These are phyloP conservation scores for Fusarium sarcochroum DNA, from an alignment of 2,329 filamentous ascomycete genomes.

Conservation along the genomic window DNA sequence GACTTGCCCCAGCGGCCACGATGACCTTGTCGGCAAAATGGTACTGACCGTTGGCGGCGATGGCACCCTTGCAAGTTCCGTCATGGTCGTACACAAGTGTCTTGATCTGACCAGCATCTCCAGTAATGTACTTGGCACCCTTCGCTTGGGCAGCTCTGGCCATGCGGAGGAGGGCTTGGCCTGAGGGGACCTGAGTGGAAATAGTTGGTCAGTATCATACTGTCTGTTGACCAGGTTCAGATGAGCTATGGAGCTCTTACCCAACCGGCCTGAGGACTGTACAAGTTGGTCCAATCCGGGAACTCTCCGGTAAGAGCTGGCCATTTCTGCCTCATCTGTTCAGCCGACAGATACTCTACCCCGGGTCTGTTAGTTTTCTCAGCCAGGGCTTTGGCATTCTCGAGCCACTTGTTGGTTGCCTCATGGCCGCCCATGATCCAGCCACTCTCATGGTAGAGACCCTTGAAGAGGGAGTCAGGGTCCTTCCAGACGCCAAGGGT, in stretches of 20 bases:
- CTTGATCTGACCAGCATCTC: constrained; percentile 43
- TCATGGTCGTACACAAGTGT: constrained; percentile 45
- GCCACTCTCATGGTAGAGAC: constrained; percentile 51
- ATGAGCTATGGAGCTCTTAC: constrained; percentile 29
- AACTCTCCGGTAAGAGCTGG: constrained; percentile 48
- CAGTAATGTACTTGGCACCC: constrained; percentile 51
- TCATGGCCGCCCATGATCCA: constrained; percentile 50
- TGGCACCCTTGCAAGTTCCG: constrained; percentile 60
- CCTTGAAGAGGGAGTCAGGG: constrained; percentile 47
- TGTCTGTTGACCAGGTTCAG: not conserved
- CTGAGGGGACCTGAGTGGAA: constrained; percentile 35
- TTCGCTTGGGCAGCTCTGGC: constrained; percentile 46
- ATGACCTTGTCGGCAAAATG: constrained; percentile 72
- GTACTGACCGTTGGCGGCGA: constrained; percentile 60
- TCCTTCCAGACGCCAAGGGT: constrained; percentile 50
- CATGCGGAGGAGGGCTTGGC: constrained; percentile 52
- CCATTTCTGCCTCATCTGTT: constrained; percentile 49
- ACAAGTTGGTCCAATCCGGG: constrained; percentile 49
- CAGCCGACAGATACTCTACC: constrained; percentile 46
- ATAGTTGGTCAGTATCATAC: not conserved
- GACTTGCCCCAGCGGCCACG: constrained; percentile 77
- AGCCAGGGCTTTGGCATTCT: constrained; percentile 47
- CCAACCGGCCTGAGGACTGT: constrained; percentile 50
- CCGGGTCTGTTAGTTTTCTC: constrained; percentile 42
- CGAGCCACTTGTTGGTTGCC: constrained; percentile 49